Base-by-base conservation (phyloP, 148 eudicot genomes). In the Chenopodium formosanum region DNA sequence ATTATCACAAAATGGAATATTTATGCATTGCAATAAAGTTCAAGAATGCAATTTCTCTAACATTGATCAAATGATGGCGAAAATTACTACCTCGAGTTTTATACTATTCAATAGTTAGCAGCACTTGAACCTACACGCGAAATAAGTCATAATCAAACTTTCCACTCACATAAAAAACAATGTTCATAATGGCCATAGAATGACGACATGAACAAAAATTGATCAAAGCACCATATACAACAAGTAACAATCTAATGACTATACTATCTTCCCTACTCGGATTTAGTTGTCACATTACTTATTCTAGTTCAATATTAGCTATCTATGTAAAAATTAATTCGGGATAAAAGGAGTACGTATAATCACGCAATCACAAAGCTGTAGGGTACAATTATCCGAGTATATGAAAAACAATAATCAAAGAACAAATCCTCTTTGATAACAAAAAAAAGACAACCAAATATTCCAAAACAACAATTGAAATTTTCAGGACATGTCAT, bases 71-170 rank as follows among this genome's bases (percentile, higher is more conserved):
- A 67, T 67, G 50, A 70, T 58, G 50, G 70, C 32, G 80, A 23
- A 67, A 81, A 70, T 56, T 78, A 62, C 60, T 84, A 90, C 93
- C 91, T 89, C 82, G 70, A 71, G 74, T 80, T 88, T 79, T 79
- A 77, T 68, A 78, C 76, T 79, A 78, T 73, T 82, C 82, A 81
- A 69, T 48, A 25, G 82, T 9, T 14, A 29, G 23, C 62, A 88
- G 76, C 63, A 47, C 44, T 65, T 80, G 81, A 79, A 86, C 90
- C 94, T 89, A 84, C 90, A 91, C 66, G 74, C 22, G 48, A 47
- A 80, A 82, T 25, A 82, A 74, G 73, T 34, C 60, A 47, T 78
- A 9, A 83, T 79, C 75, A 84, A 76, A 71, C 83, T 14, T 50
- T 64, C 74, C 73, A 46, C 32, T 66, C 40, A 68, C 23, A 78